Percentiles rank a stretch among this genome's conserved stretches.
Conservation (phyloP, 2,329 filamentous ascomycete species). For the Penicillium decumbens region DNA sequence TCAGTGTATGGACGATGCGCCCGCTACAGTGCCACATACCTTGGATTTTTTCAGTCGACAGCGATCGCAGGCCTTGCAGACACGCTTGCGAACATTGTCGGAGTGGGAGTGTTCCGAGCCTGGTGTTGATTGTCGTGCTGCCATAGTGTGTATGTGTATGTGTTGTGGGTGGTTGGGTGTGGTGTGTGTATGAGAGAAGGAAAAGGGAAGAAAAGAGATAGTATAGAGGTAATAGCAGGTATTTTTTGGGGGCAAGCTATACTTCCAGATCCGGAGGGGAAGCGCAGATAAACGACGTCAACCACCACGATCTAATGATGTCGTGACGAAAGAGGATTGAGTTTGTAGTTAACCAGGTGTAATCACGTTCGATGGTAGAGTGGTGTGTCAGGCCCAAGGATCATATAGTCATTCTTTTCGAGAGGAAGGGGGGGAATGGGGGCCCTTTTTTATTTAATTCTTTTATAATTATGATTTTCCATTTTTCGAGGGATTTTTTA, state of each 20-base stretch:
- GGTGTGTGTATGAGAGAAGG: not conserved
- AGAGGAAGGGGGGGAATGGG: conserved; percentile 3
- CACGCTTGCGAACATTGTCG: conserved; percentile 55
- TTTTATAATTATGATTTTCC: conserved; percentile 1
- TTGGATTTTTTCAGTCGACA: conserved; percentile 65
- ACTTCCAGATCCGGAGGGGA: conserved; percentile 19
- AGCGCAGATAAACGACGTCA: conserved; percentile 22
- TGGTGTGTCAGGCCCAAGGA: conserved; percentile 1
- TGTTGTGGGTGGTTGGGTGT: no score
- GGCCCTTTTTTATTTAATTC: conserved; percentile 10
- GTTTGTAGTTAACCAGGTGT: conserved; percentile 3
- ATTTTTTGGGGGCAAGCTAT: conserved; percentile 13
- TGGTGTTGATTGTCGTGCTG: conserved; percentile 39
- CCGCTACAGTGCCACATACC: conserved; percentile 37
- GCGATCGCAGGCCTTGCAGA: conserved; percentile 63
- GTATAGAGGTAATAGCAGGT: not conserved
- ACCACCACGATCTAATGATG: conserved; percentile 27
- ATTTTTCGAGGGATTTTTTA: conserved; percentile 9
- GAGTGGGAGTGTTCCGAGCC: conserved; percentile 40
- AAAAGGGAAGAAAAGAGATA: conserved; percentile 1
- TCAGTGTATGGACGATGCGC: conserved; percentile 23
- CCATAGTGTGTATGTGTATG: conserved; percentile 27
- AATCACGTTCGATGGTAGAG: not conserved
- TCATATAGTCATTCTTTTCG: conserved; percentile 13
- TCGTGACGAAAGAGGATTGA: conserved; percentile 11